Base-by-base conservation (phyloP, 164 flowering plant species). In the Houttuynia cordata region DNA sequence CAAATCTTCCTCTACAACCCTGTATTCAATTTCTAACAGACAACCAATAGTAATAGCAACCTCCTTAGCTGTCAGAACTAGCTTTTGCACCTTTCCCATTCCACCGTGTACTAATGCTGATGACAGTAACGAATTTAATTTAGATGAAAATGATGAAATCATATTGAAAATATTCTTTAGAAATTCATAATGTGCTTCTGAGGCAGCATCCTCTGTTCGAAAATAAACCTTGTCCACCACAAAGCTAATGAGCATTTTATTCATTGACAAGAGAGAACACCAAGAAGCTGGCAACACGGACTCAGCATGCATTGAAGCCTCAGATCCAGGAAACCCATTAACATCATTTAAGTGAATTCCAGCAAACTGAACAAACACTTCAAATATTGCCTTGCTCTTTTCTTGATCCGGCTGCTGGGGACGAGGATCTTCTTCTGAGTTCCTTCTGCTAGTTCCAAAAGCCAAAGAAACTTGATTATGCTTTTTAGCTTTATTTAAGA, bases 21-120 rank as follows among this genome's bases (percentile, higher is more conserved):
- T 78, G 63, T 89, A 83, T 63, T 89, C 96, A 70, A 84, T 86
- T 75, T 86, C 86, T 62, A 90, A 60, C 25, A 93, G 68, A 65
- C 66, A 73, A 19, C 77, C 74, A 8, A 89, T 58, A 41, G 78
- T 68, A 73, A 68, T 60, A 69, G 84, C 51, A 34, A 84, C 67
- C 75, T 89, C 94, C 73, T 78, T 80, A 30, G 78, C 78, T 51
- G 73, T 54, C 56, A 63, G 74, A 59, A 40, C 56, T 50, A 80
- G 62, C 42, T 56, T 61, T 20, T 72, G 69, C 49, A 53, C 50
- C 20, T 57, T 34, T 17, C 15, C 61, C 24, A 20, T 49, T 15
- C 66, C 52, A 57, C 67, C 73, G 17, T 17, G 42, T 58, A 64
- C 68, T 45, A 51, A 37, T 30, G 63, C 63, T 21, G 75, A 62